Base-by-base conservation (phyloP, 2,329 filamentous ascomycete genomes). In the Ophiostoma triangulosporum region DNA sequence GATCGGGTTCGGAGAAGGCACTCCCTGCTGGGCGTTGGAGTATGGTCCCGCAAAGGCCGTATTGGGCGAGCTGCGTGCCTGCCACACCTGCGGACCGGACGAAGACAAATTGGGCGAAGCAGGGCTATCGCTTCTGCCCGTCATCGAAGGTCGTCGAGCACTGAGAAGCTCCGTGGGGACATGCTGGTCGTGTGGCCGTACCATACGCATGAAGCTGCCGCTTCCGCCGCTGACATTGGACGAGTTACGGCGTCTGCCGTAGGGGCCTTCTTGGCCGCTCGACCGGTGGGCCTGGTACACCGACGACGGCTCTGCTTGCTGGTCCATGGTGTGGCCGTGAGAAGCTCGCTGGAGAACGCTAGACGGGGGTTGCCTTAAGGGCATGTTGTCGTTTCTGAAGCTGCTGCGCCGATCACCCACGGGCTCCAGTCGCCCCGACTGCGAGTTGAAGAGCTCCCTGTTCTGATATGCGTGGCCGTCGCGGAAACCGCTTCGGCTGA, bases 151-250 rank as follows among this genome's bases (percentile, higher is more conserved):
- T 56, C 75, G 69, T 20, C 74, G 70, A 15, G 67, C 66, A 52
- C 68, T 69, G 12, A 72, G 60, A 29, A 31, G 26, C 43, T 46
- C 43, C 8, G 43, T 11, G 3, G 43, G 43, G 4, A 46, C 8
- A 7, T 46, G 43, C 24, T 72, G 57, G 6, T 78, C 74, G 0
- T 67, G 67, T 66, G 64, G 38, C 77, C 74, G 24, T 65, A 66
- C 6, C 66, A 33, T 84, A 80, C 60, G 78, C 60, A 76, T 75
- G 58, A 82, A 78, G 35, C 78, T 75, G 56, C 84, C 84, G 65
- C 88, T 95, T 56, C 86, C 86, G 53, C 88, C 89, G 65, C 90
- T 96, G 38, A 95, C 84, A 63, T 89, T 94, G 2, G 91, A 97
- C 15, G 91, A 96, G 55, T 86, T 86, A 58, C 91, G 83, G 57